Percentiles rank a stretch among this genome's conserved stretches.
Evolutionary conservation across 2,329 filamentous ascomycete species (phyloP).

Genomic region (Colletotrichum spinosum): DNA sequence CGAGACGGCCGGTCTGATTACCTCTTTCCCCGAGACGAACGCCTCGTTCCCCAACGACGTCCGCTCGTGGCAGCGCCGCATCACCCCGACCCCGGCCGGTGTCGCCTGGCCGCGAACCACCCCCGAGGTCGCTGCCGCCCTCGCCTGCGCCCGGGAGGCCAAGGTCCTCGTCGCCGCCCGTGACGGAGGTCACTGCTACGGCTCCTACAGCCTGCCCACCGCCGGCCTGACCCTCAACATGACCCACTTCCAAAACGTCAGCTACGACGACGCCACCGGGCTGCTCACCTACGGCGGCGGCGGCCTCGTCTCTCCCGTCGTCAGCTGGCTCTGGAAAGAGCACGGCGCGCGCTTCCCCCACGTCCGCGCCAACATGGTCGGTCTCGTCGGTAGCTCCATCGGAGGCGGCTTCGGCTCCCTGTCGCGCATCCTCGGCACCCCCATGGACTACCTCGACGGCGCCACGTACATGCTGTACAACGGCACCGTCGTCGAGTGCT

Average conservation of each 20-base stretch:
- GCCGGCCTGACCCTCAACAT: constrained; percentile 36
- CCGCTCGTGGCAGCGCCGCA: constrained; percentile 33
- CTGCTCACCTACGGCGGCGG: constrained; percentile 36
- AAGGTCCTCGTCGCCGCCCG: constrained; percentile 33
- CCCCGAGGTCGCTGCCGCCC: constrained; percentile 33
- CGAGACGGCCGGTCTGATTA: constrained; percentile 33
- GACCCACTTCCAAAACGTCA: constrained; percentile 33
- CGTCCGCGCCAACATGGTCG: constrained; percentile 36
- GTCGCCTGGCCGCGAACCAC: constrained; percentile 33
- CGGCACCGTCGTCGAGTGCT: constrained; percentile 35
- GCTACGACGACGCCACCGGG: constrained; percentile 24
- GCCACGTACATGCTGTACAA: constrained; percentile 39
- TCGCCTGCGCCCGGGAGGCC: constrained; percentile 35
- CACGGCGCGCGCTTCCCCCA: constrained; percentile 37
- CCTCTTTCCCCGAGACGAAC: constrained; percentile 32
- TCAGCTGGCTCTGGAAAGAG: constrained; percentile 35
- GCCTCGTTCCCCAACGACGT: constrained; percentile 30
- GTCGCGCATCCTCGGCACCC: constrained; percentile 35
- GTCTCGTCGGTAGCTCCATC: constrained; percentile 32
- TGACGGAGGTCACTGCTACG: constrained; percentile 36
- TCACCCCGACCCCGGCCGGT: constrained; percentile 34
- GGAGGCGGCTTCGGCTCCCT: constrained; percentile 37
- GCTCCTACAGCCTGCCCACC: constrained; percentile 29
- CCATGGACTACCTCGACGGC: constrained; percentile 35
- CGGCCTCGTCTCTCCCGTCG: constrained; percentile 31